A percentile compares a stretch with the other conserved stretches of the same genome.
These are phyloP conservation scores for Spergularia marina DNA, from an alignment of 148 eudicot genomes.

Conservation along the genomic window DNA sequence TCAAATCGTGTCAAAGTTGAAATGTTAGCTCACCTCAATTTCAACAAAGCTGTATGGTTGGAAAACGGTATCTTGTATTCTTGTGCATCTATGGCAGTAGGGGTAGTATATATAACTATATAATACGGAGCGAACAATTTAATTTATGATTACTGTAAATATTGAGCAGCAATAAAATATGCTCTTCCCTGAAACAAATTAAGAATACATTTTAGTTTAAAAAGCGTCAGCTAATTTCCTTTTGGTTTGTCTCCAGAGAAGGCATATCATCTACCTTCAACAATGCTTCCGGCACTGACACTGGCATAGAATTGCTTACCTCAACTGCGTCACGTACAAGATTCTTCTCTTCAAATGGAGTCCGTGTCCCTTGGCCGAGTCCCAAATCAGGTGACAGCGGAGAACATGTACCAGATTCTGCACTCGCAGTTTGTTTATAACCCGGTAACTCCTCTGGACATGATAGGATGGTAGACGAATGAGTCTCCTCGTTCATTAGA, in stretches of 20 bases:
- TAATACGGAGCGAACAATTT: neutral
- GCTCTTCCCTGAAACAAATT: slow-evolving; percentile 23
- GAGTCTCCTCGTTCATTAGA: neutral
- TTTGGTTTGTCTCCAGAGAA: slow-evolving; percentile 23
- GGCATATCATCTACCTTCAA: slow-evolving; percentile 24
- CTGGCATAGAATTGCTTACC: slow-evolving; percentile 18
- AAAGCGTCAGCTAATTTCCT: slow-evolving; percentile 33
- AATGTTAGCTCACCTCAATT: no score
- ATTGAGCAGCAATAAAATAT: slow-evolving; percentile 1
- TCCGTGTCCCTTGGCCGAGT: slow-evolving; percentile 27
- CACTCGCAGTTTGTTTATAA: no score
- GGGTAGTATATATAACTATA: no score
- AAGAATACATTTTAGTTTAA: neutral
- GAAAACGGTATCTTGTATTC: no score
- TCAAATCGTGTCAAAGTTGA: no score
- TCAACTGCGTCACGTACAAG: slow-evolving; percentile 22
- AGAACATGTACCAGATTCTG: neutral
- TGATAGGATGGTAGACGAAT: neutral
- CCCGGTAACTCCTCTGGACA: no score
- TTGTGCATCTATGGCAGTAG: no score
- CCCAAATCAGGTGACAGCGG: neutral
- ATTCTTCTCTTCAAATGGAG: slow-evolving; percentile 51
- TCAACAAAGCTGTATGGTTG: no score
- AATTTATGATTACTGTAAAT: neutral
- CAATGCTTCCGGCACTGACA: slow-evolving; percentile 13